Evolutionary conservation across 192 early-diverging fungal genomes (phyloP), one percentile per base, ranked within the genome.

Genomic region (Podila epigama): DNA sequence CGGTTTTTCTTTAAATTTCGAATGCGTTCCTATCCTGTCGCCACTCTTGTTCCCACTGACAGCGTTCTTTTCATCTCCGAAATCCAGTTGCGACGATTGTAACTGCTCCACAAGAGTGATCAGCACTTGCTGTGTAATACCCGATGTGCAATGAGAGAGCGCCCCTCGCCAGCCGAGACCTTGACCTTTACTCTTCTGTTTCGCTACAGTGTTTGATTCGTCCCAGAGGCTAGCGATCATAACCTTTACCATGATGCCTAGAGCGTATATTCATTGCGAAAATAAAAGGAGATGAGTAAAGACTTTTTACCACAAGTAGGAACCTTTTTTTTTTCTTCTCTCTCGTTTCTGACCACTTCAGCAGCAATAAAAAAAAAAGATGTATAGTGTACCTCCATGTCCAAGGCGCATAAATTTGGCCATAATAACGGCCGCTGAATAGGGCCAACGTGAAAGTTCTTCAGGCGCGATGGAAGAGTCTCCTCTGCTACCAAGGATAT

Each of bases 381-480:
- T 31, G 13, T 1, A 32, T 16, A 28, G n/a, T 42, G 15, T 51
- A 70, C 69, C 55, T 32, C 64, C 65, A 42, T 68, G 58, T 5
- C 71, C 71, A 28, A 75, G 13, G 15, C 71, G 48, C 36, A 67
- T 20, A 25, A 63, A 31, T 18, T 75, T 75, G 27, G 58, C 31
- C 25, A 75, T 58, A 8, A 66, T 52, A 37, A 41, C 35, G 5
- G 28, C 65, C 39, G 35, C 44, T 2, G 58, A 63, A 15, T 20
- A 39, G 4, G 63, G 18, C 5, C 41, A 15, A 16, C 42, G 59
- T 22, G 1, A 36, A n/a, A 15, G 8, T 5, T 28, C 27, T 28
- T 57, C 13, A 13, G 15, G 8, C 18, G 44, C 57, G 28, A 6
- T 15, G 48, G 22, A 11, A 18, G 27, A 18, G 6, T 6, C 9